These are phyloP conservation scores for Hemisphaericaspora xylofermentans DNA, from an alignment of 1,139 yeast species.

Conservation along the genomic window DNA sequence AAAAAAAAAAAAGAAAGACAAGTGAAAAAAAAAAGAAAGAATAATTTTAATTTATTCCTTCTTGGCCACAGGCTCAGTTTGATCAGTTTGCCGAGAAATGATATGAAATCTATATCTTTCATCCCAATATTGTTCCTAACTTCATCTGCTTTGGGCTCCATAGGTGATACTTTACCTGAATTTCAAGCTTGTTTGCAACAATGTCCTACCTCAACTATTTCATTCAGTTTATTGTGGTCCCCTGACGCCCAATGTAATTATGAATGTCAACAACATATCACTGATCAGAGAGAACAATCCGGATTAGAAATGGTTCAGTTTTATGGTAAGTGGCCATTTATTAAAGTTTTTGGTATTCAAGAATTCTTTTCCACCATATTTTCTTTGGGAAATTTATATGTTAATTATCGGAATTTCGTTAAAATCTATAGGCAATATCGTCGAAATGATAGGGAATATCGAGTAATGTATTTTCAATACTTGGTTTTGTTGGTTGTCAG, in stretches of 20 bases:
- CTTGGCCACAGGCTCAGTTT: no score
- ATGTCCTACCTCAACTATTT: slow-evolving; percentile 20
- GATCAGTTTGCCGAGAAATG: background rate
- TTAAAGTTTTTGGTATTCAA: slow-evolving; percentile 37
- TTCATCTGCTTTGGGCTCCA: slow-evolving; percentile 15
- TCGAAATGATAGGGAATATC: slow-evolving; percentile 18
- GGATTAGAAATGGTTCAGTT: slow-evolving; percentile 38
- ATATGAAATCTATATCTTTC: background rate
- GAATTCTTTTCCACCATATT: slow-evolving; percentile 39
- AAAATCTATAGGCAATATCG: slow-evolving; percentile 28
- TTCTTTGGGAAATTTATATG: slow-evolving; percentile 39
- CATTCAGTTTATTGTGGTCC: slow-evolving; percentile 27
- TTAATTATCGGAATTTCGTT: slow-evolving; percentile 31
- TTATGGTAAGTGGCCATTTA: slow-evolving; percentile 50
- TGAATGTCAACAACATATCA: slow-evolving; percentile 41
- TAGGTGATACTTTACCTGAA: slow-evolving; percentile 32
- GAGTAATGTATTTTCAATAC: slow-evolving; percentile 34
- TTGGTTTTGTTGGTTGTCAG: slow-evolving; percentile 28
- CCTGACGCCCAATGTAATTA: slow-evolving; percentile 43
- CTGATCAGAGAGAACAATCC: slow-evolving; percentile 21
- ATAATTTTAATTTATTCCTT: no score
- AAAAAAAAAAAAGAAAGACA: no score
- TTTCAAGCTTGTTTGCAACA: slow-evolving; percentile 23
- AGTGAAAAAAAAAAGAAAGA: no score
- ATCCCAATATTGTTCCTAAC: background rate